Conservation (phyloP, 2,329 filamentous ascomycete genomes). For the Paecilomyces niveus region DNA sequence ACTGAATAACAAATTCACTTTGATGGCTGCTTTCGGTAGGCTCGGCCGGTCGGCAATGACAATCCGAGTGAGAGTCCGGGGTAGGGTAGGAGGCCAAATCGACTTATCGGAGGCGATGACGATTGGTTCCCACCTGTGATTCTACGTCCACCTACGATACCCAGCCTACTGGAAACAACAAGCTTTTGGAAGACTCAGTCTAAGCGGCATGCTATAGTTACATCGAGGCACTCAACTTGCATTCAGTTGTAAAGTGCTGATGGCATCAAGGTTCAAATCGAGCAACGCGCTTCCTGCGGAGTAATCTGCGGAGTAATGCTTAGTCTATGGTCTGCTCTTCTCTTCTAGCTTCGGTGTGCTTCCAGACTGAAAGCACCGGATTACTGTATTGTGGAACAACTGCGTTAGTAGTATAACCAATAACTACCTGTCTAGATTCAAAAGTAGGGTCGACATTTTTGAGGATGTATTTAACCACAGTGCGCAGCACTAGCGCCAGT, state of each 20-base stretch:
- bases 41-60: background rate
- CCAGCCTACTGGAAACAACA: background rate
- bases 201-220: background rate
- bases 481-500: too few species aligned
- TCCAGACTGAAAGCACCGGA: background rate
- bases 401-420: too few species aligned
- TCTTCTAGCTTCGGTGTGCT: background rate
- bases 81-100: background rate
- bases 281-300: background rate
- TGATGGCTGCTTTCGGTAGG: background rate
- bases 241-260: background rate
- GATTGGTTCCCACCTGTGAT: background rate
- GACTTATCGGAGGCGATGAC: background rate
- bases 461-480: too few species aligned
- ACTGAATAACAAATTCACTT: background rate
- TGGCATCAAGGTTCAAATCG: background rate
- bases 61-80: background rate
- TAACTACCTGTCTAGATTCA: too few species aligned
- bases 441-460: too few species aligned
- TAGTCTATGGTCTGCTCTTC: background rate
- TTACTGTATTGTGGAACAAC: too few species aligned
- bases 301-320: background rate
- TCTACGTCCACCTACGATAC: background rate
- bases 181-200: background rate
- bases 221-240: background rate